Conservation (phyloP, 805 yeast species). For the Vanderwaltozyma polyspora region DNA sequence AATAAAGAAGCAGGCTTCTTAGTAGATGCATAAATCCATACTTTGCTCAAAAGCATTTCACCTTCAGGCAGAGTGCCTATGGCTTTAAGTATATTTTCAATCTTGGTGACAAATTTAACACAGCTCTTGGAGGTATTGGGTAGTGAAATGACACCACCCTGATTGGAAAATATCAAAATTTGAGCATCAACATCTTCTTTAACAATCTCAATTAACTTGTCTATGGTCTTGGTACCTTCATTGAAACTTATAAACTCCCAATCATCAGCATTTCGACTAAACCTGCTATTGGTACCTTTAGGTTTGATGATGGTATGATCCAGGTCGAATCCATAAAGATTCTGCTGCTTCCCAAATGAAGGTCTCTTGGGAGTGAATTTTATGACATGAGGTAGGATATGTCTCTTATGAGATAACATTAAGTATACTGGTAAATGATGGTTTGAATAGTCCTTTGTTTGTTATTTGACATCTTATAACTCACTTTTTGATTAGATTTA, state of each 20-base stretch:
- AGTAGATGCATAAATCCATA: constrained; percentile 55
- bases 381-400: constrained; percentile 35
- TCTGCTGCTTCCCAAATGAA: constrained; percentile 9
- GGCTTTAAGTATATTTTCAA: constrained; percentile 30
- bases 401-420: constrained; percentile 22
- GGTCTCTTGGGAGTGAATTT: constrained; percentile 28
- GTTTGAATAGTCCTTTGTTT: no score
- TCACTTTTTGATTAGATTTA: no score
- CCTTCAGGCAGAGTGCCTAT: constrained; percentile 20
- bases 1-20: constrained; percentile 33
- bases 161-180: constrained; percentile 75
- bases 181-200: constrained; percentile 21
- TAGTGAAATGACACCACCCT: constrained; percentile 42
- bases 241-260: constrained; percentile 58
- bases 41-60: constrained; percentile 14
- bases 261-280: constrained; percentile 50
- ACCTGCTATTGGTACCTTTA: constrained; percentile 36
- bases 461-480: no score
- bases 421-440: no score
- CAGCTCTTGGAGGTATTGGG: constrained; percentile 26
- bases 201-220: constrained; percentile 10
- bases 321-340: constrained; percentile 68
- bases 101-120: constrained; percentile 31
- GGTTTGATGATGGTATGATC: constrained; percentile 71
- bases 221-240: constrained; percentile 8